phyloP scores from a whole-genome alignment of 352 stramenopile species.

The Elongisporangium prolatum region DNA sequence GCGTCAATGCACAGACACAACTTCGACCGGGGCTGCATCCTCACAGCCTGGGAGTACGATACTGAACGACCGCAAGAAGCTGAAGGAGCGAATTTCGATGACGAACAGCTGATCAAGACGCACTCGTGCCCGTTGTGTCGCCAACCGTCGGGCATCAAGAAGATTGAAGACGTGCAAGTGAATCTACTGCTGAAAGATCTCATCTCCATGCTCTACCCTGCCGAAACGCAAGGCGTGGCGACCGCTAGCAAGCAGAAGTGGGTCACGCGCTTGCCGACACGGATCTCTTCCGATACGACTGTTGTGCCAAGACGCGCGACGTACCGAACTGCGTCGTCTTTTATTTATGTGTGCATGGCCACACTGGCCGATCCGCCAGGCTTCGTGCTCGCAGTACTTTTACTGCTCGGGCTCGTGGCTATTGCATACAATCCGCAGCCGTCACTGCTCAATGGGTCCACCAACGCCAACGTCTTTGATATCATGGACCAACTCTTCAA shows the following conservation, averaged over 20 bases:
- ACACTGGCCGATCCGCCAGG: slow-evolving; percentile 66
- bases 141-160: slow-evolving; percentile 23
- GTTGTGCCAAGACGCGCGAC: slow-evolving; percentile 28
- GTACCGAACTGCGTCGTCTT: slow-evolving; percentile 60
- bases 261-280: slow-evolving; percentile 15
- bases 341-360: slow-evolving; percentile 65
- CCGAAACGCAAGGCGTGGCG: slow-evolving; percentile 29
- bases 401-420: slow-evolving; percentile 55
- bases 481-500: slow-evolving; percentile 59
- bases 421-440: slow-evolving; percentile 57
- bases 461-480: slow-evolving; percentile 19
- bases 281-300: slow-evolving; percentile 3
- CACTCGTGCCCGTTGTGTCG: slow-evolving; percentile 68
- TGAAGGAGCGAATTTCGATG: slow-evolving; percentile 2
- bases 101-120: neutral
- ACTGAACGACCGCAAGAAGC: neutral
- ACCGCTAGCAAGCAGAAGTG: slow-evolving; percentile 41
- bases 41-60: slow-evolving; percentile 56
- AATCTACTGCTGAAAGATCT: slow-evolving; percentile 65
- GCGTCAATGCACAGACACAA: slow-evolving; percentile 49
- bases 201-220: slow-evolving; percentile 52
- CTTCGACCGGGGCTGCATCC: slow-evolving; percentile 74
- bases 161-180: slow-evolving; percentile 38
- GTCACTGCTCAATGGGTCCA: slow-evolving; percentile 1
- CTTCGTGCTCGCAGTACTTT: slow-evolving; percentile 66